Conservation (phyloP, 495 filamentous ascomycete species). For the Aspergillus carlsbadensis region DNA sequence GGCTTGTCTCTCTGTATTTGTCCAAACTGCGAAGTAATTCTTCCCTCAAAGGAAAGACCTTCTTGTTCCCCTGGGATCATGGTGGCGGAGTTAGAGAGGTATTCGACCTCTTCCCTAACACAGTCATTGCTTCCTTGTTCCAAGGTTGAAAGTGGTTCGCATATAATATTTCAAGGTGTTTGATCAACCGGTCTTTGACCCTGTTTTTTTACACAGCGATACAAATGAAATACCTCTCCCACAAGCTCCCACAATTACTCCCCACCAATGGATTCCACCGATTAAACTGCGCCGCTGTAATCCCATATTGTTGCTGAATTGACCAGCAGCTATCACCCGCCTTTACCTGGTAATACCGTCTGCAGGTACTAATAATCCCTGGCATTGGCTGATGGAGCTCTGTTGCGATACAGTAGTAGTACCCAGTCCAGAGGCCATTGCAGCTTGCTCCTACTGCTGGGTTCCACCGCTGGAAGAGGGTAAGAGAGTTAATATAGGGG, state of each 20-base stretch:
- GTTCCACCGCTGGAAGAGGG: conserved; percentile 6
- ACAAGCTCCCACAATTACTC: background rate
- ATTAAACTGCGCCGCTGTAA: conserved; percentile 4
- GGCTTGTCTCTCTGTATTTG: too few relatives aligned
- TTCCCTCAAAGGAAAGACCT: too few relatives aligned
- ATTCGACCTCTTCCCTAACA: too few relatives aligned
- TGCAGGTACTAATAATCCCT: conserved; percentile 2
- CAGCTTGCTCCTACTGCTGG: conserved; percentile 3
- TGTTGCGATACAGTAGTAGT: conserved; percentile 13
- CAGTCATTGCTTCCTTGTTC: too few relatives aligned
- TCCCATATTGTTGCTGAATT: conserved; percentile 8
- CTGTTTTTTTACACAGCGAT: too few relatives aligned
- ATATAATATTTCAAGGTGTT: too few relatives aligned
- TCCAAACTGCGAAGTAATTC: too few relatives aligned
- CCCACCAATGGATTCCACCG: conserved; percentile 14
- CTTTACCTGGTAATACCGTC: background rate
- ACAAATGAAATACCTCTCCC: conserved; percentile 9
- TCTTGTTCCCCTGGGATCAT: too few relatives aligned
- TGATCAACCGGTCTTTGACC: too few relatives aligned
- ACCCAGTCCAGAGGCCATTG: background rate
- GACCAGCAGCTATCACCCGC: conserved; percentile 10
- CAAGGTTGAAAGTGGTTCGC: too few relatives aligned
- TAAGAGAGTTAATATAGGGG: background rate
- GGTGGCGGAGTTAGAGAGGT: too few relatives aligned
- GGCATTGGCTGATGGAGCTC: background rate